Evolutionary conservation across 2,329 filamentous ascomycete species (phyloP), one percentile per base, ranked within the genome.

Genomic region (Paraconiothyrium sp.): DNA sequence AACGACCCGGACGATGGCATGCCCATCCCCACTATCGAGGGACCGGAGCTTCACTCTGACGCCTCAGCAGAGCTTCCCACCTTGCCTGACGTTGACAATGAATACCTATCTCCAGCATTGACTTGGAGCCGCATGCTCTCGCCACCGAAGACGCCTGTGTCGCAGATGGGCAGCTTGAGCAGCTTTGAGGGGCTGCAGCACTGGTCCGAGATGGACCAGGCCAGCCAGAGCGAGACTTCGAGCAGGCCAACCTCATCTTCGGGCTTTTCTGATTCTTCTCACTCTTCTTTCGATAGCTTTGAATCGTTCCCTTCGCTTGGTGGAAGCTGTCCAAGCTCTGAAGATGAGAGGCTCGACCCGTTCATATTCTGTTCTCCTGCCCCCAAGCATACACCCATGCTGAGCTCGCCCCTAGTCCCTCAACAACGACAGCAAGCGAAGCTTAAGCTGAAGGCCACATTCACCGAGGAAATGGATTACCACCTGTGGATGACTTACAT

Each of bases 401-500:
- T 73, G 32, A 72, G 65, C 35, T 78, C 77, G 27, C 76, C 78
- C 30, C 64, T 76, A 7, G 67, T 72, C 35, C 59, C 65, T 22
- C 74, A 73, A 37, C 72, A 71, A 50, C 68, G 68, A 35, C 67
- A 64, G 43, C 72, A 67, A 7, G 83, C 82, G 71, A 81, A 81
- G 62, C 68, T 80, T 57, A 84, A 81, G 71, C 74, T 79, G 39
- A 77, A 76, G 54, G 78, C 77, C 6, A 80, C 76, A 44, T 90
- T 88, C 84, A 88, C 85, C 5, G 78, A 84, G 47, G 86, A 88
- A 55, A 89, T 89, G 87, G 88, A 90, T 71, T 83, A 86, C 59
- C 88, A 90, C 70, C 77, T 90, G 35, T 89, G 88, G 88, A 85
- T 87, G 72, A 88, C 86, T 9, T 90, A 89, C 76, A 86, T 89